Evolutionary conservation across 345 rosid species (phyloP).

Genomic region (Abelmoschus esculentus): DNA sequence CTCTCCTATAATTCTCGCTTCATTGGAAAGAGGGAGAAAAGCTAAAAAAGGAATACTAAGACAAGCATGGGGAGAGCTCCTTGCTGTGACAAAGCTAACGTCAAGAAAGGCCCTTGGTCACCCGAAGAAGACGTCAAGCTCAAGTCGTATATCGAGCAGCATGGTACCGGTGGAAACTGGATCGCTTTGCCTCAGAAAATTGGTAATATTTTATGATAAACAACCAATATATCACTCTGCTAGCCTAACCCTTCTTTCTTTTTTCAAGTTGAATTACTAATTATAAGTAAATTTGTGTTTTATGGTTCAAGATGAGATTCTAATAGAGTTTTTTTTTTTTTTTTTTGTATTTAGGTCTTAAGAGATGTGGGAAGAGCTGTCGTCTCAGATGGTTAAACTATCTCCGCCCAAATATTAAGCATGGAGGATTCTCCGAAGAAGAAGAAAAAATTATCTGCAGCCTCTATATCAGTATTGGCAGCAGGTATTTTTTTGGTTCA

Average conservation of each 20-base stretch:
- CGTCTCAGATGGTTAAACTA: constrained; percentile 63
- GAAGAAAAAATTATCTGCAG: constrained; percentile 50
- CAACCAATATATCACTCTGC: background rate
- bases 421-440: constrained; percentile 60
- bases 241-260: background rate
- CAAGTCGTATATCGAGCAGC: constrained; percentile 46
- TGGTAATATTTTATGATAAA: constrained; percentile 28
- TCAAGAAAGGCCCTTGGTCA: constrained; percentile 89
- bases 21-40: constrained; percentile 14
- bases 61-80: constrained; percentile 74
- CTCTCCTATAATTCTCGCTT: constrained; percentile 21
- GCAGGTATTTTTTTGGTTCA: constrained; percentile 33
- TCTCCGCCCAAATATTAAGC: constrained; percentile 56
- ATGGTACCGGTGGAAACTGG: constrained; percentile 80
- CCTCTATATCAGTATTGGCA: constrained; percentile 49
- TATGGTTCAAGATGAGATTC: background rate
- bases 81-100: constrained; percentile 78
- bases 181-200: constrained; percentile 69
- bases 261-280: background rate
- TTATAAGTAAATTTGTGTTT: background rate
- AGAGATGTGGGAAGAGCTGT: constrained; percentile 68
- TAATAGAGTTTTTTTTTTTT: background rate
- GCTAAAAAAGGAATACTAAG: constrained; percentile 3
- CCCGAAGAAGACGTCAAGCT: constrained; percentile 80
- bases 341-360: constrained; percentile 32